Base-by-base conservation (phyloP, 768 basidiomycete species). In the Aureoboletus auriporus region DNA sequence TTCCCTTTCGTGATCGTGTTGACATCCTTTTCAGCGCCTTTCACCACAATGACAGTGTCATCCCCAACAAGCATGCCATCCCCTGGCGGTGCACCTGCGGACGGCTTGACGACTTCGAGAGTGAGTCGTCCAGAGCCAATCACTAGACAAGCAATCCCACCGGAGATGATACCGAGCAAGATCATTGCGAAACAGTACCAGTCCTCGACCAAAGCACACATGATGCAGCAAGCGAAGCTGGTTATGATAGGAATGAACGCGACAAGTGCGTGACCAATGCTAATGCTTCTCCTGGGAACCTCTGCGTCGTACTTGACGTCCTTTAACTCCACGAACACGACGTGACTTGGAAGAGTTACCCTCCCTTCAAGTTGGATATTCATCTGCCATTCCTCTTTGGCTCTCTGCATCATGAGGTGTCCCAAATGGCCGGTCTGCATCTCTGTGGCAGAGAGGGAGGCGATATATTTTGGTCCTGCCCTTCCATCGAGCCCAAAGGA, bases 161-260 rank as follows among this genome's bases (percentile, higher is more conserved):
- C 57, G 42, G 60, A 45, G 12, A 70, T 9, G 16, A 70, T 67
- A 9, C 69, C 69, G 4, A 69, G 27, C 0, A 64, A 27, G 41
- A 70, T 65, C 27, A 65, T 53, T 8, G 57, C 45, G 27, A 64
- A 64, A 43, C 53, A 66, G 37, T 50, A 68, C 65, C 66, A 70
- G 42, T 70, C 69, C 2, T 39, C 4, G 36, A 50, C 50, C 34
- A 59, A 27, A 3, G 52, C 62, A 35, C 68, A 66, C 38, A 55
- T 33, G 44, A 47, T 26, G 42, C 63, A 65, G 7, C 58, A 50
- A 9, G 11, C 53, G 12, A 61, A 2, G 52, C 66, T 69, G 39
- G 43, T 29, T 6, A 47, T 31, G 27, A 69, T 69, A 0, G 68
- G 64, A 26, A 69, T 20, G 40, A 56, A 26, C 17, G 58, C 53